Evolutionary conservation across 352 stramenopile species (phyloP), one percentile per base, ranked within the genome.

Genomic region (Pythium dissimile): DNA sequence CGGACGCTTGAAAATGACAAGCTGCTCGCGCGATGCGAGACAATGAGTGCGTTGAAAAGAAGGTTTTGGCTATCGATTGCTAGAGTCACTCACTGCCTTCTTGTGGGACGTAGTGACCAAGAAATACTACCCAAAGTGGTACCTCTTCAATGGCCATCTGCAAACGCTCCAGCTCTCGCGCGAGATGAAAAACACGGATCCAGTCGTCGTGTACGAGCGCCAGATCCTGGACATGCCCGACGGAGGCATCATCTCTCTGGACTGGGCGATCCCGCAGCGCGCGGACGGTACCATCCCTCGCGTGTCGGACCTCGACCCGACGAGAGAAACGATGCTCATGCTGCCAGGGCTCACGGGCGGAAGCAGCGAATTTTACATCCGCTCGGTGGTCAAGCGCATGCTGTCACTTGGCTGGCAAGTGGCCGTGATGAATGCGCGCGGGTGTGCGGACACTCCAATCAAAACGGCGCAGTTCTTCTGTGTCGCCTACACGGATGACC

Each of bases 361-460:
- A n/a, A 88, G 75, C 48, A 43, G 69, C 38, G 80, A 90, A 54
- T 78, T 79, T 56, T 91, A 91, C 65, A 77, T 91, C 54, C 73
- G 77, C 53, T 73, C 38, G n/a, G 56, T 74, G 3, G 77, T 84
- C 18, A 59, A 70, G 12, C 58, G 47, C 1, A 54, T 90, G 43
- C 54, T 84, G 18, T 38, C 66, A 13, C 34, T 71, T 5, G 74
- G 69, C 5, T 92, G 80, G 83, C 83, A 88, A 34, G 81, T 73
- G 35, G 78, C 87, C 35, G 83, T 90, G 41, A 65, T 89, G 57
- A 92, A 90, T 34, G 75, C 83, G 15, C 73, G 80, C 24, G 80
- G 80, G 23, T 92, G 83, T 30, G 77, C 73, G 8, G 68, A 85
- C 12, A 90, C 83, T 10, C 78, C 76, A 1, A 48, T 92, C 16